Base-by-base conservation (phyloP, 169 alveolate species). In the Plasmodium blacklocki region DNA sequence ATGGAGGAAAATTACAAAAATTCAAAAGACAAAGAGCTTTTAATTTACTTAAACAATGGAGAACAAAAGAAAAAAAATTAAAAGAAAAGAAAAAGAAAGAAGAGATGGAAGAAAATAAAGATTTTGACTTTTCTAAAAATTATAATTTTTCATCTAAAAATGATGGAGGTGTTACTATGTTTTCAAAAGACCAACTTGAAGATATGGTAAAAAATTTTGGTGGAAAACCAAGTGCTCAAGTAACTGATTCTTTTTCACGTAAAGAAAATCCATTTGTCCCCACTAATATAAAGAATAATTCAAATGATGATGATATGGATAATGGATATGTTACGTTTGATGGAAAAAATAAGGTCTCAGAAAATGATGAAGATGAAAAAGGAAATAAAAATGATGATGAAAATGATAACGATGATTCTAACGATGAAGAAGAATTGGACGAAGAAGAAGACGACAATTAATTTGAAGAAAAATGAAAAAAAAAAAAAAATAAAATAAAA, bases 171-270 rank as follows among this genome's bases (percentile, higher is more conserved):
- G 43, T 64, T 7, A 43, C 32, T 21, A 45, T 71, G 15, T 78
- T 78, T 19, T 78, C 89, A 8, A 78, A 78, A 56, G 89, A 78
- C 2, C 71, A 78, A 5, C 89, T 78, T 39, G 89, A 78, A 21
- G 54, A 64, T 6, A 64, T 78, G 76, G 89, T 78, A 58, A 78
- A 78, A 29, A 45, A 45, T 73, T 26, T 23, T 45, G n/a, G 54
- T 7, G 86, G 23, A 54, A 18, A 43, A n/a, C 70, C 23, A 11
- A 66, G 21, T 26, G 43, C 9, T 26, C n/a, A 49, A 29, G 73
- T 14, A n/a, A 62, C 19, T 62, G 9, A 39, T 39, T 39, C 47
- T 39, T 39, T 39, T 5, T 39, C 47, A 5, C 47, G 11, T 39
- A 4, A 39, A 39, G 47, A 39, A 39, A 39, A 39, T 39, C 47